These are phyloP conservation scores for Lathyrus oleraceus DNA, from an alignment of 306 rosid genomes.

Conservation along the genomic window DNA sequence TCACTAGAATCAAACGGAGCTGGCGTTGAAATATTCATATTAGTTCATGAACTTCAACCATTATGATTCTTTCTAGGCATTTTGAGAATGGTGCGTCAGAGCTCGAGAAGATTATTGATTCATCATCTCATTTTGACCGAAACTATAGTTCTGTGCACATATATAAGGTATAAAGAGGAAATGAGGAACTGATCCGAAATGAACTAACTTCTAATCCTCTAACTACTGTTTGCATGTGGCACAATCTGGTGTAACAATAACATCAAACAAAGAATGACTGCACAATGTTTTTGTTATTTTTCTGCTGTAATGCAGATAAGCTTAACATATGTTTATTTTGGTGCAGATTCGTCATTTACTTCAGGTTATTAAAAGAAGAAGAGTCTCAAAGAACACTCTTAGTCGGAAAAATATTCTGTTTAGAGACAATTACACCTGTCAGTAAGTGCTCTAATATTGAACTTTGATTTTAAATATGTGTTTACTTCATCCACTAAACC, in stretches of 20 bases:
- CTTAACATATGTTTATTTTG: constrained; percentile 38
- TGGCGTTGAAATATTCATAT: background rate
- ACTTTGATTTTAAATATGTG: constrained; percentile 16
- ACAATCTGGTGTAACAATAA: background rate
- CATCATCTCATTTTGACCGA: background rate
- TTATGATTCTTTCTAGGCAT: background rate
- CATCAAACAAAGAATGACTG: constrained; percentile 13
- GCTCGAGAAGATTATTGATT: background rate
- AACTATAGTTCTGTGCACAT: too few relatives aligned
- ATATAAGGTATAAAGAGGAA: background rate
- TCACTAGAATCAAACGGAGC: background rate
- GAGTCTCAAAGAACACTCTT: constrained; percentile 65
- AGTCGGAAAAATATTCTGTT: constrained; percentile 83
- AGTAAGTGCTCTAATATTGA: constrained; percentile 56
- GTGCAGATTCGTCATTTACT: constrained; percentile 88
- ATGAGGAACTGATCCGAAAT: background rate
- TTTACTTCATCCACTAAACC: constrained; percentile 26
- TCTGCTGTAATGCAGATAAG: constrained; percentile 27
- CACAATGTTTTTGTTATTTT: constrained; percentile 11
- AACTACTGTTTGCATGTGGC: background rate
- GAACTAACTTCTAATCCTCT: background rate
- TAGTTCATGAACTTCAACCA: background rate
- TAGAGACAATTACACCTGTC: constrained; percentile 86
- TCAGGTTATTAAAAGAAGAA: constrained; percentile 90
- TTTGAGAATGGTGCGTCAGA: background rate